phyloP scores from a whole-genome alignment of 1,284 basidiomycete species.

The Tilletia walkeri region DNA sequence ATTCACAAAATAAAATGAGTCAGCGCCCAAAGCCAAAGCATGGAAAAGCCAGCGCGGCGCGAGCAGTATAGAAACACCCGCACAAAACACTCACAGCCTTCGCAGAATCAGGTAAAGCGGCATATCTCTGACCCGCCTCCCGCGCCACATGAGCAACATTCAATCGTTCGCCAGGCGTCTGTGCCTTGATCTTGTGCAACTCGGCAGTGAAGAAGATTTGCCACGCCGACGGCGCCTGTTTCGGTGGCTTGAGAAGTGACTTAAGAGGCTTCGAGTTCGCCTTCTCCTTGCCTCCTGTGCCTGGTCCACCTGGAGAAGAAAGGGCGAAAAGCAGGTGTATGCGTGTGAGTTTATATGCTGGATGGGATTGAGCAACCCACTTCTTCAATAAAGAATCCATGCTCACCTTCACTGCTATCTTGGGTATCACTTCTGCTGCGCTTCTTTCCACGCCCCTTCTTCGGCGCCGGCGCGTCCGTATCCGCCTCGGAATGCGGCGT shows the following conservation, averaged over 20 bases:
- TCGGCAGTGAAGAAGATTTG: constrained; percentile 95
- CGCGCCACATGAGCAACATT: constrained; percentile 95
- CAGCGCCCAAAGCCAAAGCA: background rate
- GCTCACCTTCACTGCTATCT: constrained; percentile 2
- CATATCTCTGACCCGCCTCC: constrained; percentile 88
- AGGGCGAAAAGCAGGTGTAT: background rate
- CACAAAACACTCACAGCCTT: constrained; percentile 62
- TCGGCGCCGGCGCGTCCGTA: background rate
- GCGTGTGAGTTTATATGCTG: background rate
- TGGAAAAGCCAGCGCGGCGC: too few relatives aligned
- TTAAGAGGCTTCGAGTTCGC: constrained; percentile 55
- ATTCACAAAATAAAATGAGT: constrained; percentile 48
- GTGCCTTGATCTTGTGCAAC: constrained; percentile 76
- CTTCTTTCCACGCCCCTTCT: constrained; percentile 15
- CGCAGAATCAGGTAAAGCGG: constrained; percentile 71
- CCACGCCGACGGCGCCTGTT: constrained; percentile 91
- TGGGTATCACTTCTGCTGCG: constrained; percentile 15
- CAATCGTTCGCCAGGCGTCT: constrained; percentile 64
- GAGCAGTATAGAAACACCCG: constrained; percentile 48
- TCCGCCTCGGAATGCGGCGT: background rate
- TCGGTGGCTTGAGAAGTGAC: constrained; percentile 74
- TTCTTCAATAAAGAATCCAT: background rate
- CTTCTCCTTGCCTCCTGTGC: background rate
- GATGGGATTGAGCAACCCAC: background rate
- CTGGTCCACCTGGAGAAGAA: too few relatives aligned